Conservation (phyloP, 495 filamentous ascomycete genomes). For the Tuber borchii region DNA sequence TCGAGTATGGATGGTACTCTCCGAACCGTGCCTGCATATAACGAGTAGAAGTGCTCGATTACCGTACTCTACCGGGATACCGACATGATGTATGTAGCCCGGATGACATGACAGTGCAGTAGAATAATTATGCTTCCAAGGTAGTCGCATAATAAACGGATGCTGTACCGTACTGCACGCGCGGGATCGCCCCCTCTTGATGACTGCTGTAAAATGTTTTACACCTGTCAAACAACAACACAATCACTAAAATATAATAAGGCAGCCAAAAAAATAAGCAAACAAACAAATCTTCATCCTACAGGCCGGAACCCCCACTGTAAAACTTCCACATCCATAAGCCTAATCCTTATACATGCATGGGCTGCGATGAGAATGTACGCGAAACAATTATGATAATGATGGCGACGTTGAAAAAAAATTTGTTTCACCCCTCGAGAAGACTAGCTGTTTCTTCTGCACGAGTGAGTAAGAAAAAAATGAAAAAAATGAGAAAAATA, state of each 20-base stretch:
- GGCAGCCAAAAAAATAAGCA: neutral
- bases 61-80: neutral
- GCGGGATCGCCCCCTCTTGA: neutral
- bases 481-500: neutral
- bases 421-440: neutral
- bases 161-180: neutral
- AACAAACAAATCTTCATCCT: neutral
- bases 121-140: neutral
- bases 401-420: neutral
- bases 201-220: neutral
- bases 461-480: neutral
- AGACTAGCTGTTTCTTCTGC: neutral
- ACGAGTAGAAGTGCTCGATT: neutral
- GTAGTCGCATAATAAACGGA: neutral
- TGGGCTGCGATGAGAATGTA: neutral
- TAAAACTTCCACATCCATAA: neutral
- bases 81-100: neutral
- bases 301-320: neutral
- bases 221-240: slow-evolving; percentile 1
- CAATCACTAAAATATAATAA: neutral
- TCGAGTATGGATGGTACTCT: neutral
- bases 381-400: neutral
- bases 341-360: neutral
- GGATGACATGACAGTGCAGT: neutral
- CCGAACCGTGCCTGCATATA: neutral